Evolutionary conservation across 225 moss, liverwort and hornwort genomes (phyloP), one percentile per base, ranked within the genome.

Genomic region (Bryum argenteum): DNA sequence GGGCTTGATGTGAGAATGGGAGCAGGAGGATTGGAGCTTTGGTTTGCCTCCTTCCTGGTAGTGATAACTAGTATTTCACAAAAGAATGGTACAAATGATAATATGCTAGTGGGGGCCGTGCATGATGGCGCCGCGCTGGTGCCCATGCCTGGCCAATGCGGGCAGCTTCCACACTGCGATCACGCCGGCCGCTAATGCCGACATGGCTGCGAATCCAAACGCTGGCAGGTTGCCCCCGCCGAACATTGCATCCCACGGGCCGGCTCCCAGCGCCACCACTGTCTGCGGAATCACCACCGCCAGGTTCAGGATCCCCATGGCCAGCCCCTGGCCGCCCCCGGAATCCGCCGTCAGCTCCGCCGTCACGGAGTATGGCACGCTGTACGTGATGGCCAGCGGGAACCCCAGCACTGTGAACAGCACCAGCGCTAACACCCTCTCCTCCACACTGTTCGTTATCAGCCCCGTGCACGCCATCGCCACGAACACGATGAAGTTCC

Each of bases 261-360:
- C 96, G 42, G 96, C 90, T 65, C 87, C 89, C 38, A 96, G 69
- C n/a, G 93, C 89, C 2, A 96, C 88, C 22, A 93, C 65, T 17
- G 87, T 96, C 80, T 93, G 96, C 52, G 90, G 93, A 4, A 91
- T 44, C 37, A 93, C 91, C 19, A 96, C 90, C 0, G 96, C 96
- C 16, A 96, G 83, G 80, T 96, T 96, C 2, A 96, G 86, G 1
- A 96, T 82, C 38, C 91, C 96, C 93, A 96, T 96, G 0, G 96
- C 93, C 69, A 96, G 76, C 16, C 93, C 93, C 81, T 96, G 96
- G 1, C 96, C 96, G 72, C 93, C 96, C 56, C 91, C 93, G 9
- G 96, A 91, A 44, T 93, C 90, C 19, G 96, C 89, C 45, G 87
- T 91, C 26, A 93, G 67, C 70, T 85, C 96, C 28, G 91, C 89